Percentiles rank a stretch among this genome's conserved stretches.
phyloP scores from a whole-genome alignment of 2,329 filamentous ascomycete genomes.

The Cytospora leucostoma region DNA sequence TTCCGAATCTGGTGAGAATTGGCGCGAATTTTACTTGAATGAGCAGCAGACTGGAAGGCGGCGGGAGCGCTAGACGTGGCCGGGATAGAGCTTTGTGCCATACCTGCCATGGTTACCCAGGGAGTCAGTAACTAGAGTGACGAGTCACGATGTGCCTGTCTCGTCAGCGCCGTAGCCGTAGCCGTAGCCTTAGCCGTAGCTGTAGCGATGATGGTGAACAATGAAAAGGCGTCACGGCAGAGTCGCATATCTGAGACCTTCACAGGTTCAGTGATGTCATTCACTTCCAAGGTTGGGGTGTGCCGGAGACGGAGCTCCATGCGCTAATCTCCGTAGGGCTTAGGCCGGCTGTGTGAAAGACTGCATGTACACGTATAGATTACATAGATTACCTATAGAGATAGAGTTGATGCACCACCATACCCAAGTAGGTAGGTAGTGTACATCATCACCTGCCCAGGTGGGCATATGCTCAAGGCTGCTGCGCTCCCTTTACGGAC shows the following conservation, averaged over 20 bases:
- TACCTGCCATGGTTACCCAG: not conserved
- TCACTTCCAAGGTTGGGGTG: not conserved
- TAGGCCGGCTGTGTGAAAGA: not conserved
- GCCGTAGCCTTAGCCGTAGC: not conserved
- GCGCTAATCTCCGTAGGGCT: not conserved
- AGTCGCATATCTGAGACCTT: not conserved
- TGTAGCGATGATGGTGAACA: not conserved
- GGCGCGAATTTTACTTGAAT: not conserved
- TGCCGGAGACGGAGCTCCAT: not conserved
- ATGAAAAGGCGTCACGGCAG: not conserved
- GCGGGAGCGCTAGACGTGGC: not conserved
- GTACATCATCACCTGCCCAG: too few relatives aligned
- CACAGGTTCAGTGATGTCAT: not conserved
- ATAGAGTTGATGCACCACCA: too few relatives aligned
- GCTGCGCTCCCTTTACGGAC: too few relatives aligned
- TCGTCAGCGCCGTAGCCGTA: not conserved
- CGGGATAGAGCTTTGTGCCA: not conserved
- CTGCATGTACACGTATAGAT: too few relatives aligned
- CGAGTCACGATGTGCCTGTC: not conserved
- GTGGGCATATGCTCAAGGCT: too few relatives aligned
- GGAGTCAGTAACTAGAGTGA: not conserved
- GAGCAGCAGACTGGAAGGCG: not conserved
- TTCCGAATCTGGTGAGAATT: not conserved
- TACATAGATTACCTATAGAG: too few relatives aligned
- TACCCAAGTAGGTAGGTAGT: too few relatives aligned